Evolutionary conservation across 208 protist species (phyloP).

Genomic region (Acanthamoeba healyi): DNA sequence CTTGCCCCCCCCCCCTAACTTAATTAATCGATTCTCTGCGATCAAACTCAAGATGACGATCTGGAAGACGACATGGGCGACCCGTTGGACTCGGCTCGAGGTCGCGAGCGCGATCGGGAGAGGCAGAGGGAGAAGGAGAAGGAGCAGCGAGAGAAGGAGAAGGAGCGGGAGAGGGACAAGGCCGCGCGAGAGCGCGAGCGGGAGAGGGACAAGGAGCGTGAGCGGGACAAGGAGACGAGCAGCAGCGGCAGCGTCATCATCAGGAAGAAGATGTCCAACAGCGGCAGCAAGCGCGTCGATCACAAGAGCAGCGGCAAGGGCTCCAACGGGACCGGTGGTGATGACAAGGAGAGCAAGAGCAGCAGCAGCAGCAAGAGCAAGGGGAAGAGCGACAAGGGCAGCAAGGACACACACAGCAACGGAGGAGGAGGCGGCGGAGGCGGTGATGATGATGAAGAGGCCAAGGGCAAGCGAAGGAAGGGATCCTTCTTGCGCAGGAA

Average conservation of each 20-base stretch:
- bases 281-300: too few species aligned
- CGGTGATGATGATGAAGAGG: neutral
- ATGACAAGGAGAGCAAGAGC: neutral
- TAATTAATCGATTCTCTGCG: too few species aligned
- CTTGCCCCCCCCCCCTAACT: too few species aligned
- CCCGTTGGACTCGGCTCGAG: neutral
- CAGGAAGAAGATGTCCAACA: too few species aligned
- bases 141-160: conserved; percentile 11
- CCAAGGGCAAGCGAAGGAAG: conserved; percentile 9
- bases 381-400: neutral
- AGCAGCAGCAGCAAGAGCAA: neutral
- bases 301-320: neutral
- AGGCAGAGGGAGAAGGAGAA: conserved; percentile 33
- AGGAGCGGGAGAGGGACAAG: neutral
- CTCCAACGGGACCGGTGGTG: neutral
- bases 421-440: neutral
- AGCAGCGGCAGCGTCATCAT: too few species aligned
- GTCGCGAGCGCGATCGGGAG: neutral
- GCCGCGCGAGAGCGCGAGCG: neutral
- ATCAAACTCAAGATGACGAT: conserved; percentile 12
- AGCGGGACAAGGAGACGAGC: neutral
- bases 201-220: neutral
- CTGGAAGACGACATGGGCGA: conserved; percentile 26
- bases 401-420: neutral
- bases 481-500: neutral